Evolutionary conservation across 2,329 filamentous ascomycete species (phyloP).

Genomic region (Penicillium sp.): DNA sequence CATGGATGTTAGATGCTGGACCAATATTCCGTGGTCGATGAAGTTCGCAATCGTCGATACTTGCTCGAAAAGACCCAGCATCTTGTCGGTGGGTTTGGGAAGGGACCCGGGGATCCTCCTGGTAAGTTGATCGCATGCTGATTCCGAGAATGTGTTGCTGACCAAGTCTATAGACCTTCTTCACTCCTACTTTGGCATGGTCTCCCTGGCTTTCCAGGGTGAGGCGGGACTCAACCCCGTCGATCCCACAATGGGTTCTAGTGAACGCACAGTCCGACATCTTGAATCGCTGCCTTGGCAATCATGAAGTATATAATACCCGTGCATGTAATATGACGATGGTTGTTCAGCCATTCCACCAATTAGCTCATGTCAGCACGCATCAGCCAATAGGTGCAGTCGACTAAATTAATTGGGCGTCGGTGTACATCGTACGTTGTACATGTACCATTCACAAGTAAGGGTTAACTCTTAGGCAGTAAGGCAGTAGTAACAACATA

Average conservation of each 20-base stretch:
- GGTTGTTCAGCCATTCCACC: slow-evolving; percentile 5
- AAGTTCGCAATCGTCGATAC: slow-evolving; percentile 67
- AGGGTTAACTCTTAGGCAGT: slow-evolving; percentile 1
- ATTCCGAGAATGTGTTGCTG: not conserved
- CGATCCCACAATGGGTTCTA: slow-evolving; percentile 75
- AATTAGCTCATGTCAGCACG: slow-evolving; percentile 14
- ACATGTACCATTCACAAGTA: not conserved
- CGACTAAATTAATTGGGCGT: slow-evolving; percentile 6
- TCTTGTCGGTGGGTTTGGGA: slow-evolving; percentile 77
- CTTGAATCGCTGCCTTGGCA: slow-evolving; percentile 43
- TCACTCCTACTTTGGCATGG: slow-evolving; percentile 85
- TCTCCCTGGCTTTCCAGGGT: slow-evolving; percentile 71
- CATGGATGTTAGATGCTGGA: slow-evolving; percentile 55
- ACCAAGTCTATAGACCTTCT: slow-evolving; percentile 62
- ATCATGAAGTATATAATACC: slow-evolving; percentile 12
- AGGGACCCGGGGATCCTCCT: slow-evolving; percentile 65
- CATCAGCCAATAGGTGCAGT: slow-evolving; percentile 8
- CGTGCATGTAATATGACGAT: slow-evolving; percentile 5
- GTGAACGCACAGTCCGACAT: slow-evolving; percentile 48
- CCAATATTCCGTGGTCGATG: slow-evolving; percentile 58
- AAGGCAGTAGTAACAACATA: not conserved
- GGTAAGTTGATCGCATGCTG: slow-evolving; percentile 47
- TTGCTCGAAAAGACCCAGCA: slow-evolving; percentile 86
- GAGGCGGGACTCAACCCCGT: slow-evolving; percentile 68
- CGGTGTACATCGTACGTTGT: slow-evolving; percentile 1